Evolutionary conservation across 208 protist species (phyloP).

Genomic region (Leishmania amazonensis): DNA sequence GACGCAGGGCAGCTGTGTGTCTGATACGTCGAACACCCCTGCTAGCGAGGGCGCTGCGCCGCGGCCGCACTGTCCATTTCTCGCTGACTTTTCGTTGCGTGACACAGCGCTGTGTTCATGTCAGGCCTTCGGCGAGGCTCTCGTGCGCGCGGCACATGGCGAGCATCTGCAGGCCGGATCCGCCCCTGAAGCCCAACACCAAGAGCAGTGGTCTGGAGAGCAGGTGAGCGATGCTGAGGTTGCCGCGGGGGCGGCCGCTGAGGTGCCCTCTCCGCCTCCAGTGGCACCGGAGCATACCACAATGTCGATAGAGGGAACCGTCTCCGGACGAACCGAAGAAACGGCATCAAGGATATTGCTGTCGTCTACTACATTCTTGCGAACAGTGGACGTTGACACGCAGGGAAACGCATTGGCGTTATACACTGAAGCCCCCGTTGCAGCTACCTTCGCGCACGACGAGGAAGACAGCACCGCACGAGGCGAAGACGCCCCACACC

Average conservation of each 20-base stretch:
- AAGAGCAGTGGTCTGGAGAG: slow-evolving; percentile 21
- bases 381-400: not conserved
- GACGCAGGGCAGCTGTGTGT: not conserved
- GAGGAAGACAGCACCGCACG: not conserved
- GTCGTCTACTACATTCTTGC: not conserved
- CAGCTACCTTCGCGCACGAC: not conserved
- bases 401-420: not conserved
- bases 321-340: not conserved
- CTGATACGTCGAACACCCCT: no score
- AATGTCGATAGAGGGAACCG: not conserved
- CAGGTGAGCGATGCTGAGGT: slow-evolving; percentile 39
- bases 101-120: slow-evolving; percentile 28
- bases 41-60: not conserved
- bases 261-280: not conserved
- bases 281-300: not conserved
- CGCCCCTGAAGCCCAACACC: not conserved
- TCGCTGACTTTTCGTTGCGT: slow-evolving; percentile 20
- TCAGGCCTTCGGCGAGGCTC: slow-evolving; percentile 26
- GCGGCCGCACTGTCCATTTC: not conserved
- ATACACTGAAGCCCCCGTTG: not conserved
- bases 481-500: not conserved
- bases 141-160: slow-evolving; percentile 25
- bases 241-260: slow-evolving; percentile 30
- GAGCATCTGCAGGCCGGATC: slow-evolving; percentile 1
- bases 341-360: not conserved